phyloP scores from a whole-genome alignment of 2,329 filamentous ascomycete genomes.

The Fusarium sp. region DNA sequence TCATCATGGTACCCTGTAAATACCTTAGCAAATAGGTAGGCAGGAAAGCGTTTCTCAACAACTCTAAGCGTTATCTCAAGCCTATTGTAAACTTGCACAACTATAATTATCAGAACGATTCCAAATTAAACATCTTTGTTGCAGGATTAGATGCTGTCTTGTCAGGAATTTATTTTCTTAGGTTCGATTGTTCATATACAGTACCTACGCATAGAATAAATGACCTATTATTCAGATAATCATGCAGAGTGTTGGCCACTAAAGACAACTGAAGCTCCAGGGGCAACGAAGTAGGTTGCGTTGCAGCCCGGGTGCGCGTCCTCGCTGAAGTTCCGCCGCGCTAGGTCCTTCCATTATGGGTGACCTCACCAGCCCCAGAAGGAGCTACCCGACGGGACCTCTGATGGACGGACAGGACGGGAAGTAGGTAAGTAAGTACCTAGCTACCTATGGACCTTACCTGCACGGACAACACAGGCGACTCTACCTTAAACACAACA shows the following conservation, averaged over 20 bases:
- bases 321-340: not conserved
- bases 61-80: not conserved
- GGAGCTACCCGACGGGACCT: not conserved
- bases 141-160: not conserved
- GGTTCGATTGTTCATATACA: no score
- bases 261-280: conserved; percentile 1
- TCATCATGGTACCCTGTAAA: not conserved
- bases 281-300: not conserved
- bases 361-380: conserved; percentile 16
- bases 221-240: not conserved
- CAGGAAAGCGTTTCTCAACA: not conserved
- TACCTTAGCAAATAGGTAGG: no score
- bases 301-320: not conserved
- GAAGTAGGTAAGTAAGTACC: not conserved
- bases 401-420: not conserved
- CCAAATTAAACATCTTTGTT: not conserved
- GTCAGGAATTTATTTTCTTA: no score
- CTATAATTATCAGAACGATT: not conserved
- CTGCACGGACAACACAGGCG: conserved; percentile 26
- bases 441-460: not conserved
- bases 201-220: not conserved
- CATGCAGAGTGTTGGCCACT: not conserved
- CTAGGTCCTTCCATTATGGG: not conserved
- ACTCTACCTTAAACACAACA: conserved; percentile 16
- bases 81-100: not conserved